A percentile compares a stretch with the other conserved stretches of the same genome.
Conservation (phyloP, 2,329 filamentous ascomycete genomes). For the Exophiala viscosa region DNA sequence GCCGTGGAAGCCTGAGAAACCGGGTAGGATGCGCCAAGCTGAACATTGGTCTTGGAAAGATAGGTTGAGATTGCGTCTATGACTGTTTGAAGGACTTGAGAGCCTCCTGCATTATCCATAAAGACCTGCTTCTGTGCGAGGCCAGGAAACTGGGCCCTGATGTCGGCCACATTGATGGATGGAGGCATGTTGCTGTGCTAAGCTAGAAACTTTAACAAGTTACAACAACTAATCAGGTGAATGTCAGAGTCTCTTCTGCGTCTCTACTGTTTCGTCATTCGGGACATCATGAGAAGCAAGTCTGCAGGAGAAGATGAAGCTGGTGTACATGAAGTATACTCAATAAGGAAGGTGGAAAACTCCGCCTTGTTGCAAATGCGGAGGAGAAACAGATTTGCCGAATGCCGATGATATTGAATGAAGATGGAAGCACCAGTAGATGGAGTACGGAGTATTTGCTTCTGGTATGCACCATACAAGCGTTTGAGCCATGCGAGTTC, state of each 20-base stretch:
- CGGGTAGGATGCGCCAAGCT: conserved; percentile 68
- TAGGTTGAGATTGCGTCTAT: conserved; percentile 65
- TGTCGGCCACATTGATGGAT: conserved; percentile 53
- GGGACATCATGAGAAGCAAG: no score
- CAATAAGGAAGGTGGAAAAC: conserved; percentile 1
- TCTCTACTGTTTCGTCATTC: no score
- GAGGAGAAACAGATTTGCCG: neutral
- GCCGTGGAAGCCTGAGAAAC: conserved; percentile 58
- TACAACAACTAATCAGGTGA: no score
- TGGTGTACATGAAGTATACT: neutral
- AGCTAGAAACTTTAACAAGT: no score
- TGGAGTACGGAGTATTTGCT: no score
- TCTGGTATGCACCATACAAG: no score
- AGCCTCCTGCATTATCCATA: conserved; percentile 76
- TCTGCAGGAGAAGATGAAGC: no score
- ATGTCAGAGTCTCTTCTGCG: no score
- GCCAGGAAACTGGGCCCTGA: conserved; percentile 64
- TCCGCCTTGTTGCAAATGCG: neutral
- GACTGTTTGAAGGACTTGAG: conserved; percentile 64
- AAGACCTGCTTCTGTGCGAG: conserved; percentile 64
- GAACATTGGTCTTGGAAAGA: conserved; percentile 66
- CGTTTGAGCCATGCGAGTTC: no score
- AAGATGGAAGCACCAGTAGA: no score
- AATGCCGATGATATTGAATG: no score
- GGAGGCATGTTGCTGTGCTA: conserved; percentile 9